These are phyloP conservation scores for Brassica balearica DNA, from an alignment of 441 rosid species.

Conservation along the genomic window DNA sequence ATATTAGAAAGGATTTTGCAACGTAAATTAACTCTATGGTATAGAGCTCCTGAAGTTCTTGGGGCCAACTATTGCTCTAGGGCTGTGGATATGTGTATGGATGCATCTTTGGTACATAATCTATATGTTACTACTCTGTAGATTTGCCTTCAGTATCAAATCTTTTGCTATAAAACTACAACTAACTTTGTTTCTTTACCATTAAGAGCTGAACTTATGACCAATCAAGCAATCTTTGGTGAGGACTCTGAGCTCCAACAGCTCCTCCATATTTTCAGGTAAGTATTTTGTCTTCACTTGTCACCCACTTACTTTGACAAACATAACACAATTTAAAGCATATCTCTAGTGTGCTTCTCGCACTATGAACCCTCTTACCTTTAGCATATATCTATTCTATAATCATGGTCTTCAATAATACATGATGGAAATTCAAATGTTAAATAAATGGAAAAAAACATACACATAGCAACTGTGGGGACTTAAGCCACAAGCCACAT, in stretches of 20 bases:
- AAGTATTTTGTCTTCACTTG: not conserved
- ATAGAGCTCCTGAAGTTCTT: too few species aligned
- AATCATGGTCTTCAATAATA: not conserved
- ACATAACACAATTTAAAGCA: not conserved
- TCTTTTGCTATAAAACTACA: too few species aligned
- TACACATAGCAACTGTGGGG: constrained; percentile 12
- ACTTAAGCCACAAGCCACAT: constrained; percentile 64
- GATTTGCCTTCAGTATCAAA: too few species aligned
- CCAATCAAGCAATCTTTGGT: constrained; percentile 88
- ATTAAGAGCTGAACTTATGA: constrained; percentile 75
- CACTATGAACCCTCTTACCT: not conserved
- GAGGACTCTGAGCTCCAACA: constrained; percentile 98
- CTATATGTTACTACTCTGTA: too few species aligned
- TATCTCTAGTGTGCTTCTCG: not conserved
- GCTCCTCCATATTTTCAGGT: constrained; percentile 91
- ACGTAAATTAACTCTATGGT: too few species aligned
- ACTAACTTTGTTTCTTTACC: constrained; percentile 11
- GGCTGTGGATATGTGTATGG: too few species aligned
- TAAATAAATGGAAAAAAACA: constrained; percentile 26
- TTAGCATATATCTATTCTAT: not conserved
- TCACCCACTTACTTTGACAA: not conserved
- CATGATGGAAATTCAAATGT: not conserved
- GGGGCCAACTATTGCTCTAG: too few species aligned
- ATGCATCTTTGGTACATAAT: too few species aligned
- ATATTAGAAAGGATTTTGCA: too few species aligned